Base-by-base conservation (phyloP, 805 yeast species). In the Suhomyces tanzawaensis region DNA sequence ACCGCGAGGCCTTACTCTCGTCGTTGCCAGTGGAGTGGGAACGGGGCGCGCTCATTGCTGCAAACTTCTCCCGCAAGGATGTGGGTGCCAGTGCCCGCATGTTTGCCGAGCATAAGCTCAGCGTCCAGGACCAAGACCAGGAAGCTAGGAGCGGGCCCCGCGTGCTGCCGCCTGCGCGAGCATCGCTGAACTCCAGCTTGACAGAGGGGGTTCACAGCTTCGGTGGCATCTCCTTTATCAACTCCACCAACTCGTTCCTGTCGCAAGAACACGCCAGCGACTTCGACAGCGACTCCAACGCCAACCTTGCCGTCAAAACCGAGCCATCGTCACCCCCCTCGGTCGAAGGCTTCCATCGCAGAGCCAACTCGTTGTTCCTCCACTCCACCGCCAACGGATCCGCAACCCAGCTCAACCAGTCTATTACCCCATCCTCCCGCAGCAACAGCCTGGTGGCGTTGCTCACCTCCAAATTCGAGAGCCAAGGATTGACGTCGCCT, bases 11-110 rank as follows among this genome's bases (percentile, higher is more conserved):
- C 3, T 48, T 69, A 21, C 55, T 68, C 24, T 64, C 60, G 29
- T 62, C 58, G 40, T 51, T 58, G 37, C 74, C 72, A 4, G 51
- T 60, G 38, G 76, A 68, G 42, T 71, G 76, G 76, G 74, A 70
- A 36, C 56, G 56, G 26, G 73, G 72, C 4, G 69, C 72, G 1
- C 34, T 55, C 19, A 64, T 69, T 18, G 75, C 74, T 22, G 71
- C 74, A 4, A 60, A 56, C 33, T 49, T 58, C 36, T 48, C 51
- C 29, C 50, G 55, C 19, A 46, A 49, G 11, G 62, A 59, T 22
- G 43, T 62, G 12, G 48, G 47, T 6, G 36, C 41, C 14, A 61
- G 63, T 12, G 44, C 67, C 3, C 51, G 48, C 33, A 50, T 57
- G 29, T 70, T 69, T 52, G 66, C 67, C 5, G 57, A 58, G 16